Evolutionary conservation across 2,329 filamentous ascomycete species (phyloP).

Genomic region (Neophaeococcomyces mojaviensis): DNA sequence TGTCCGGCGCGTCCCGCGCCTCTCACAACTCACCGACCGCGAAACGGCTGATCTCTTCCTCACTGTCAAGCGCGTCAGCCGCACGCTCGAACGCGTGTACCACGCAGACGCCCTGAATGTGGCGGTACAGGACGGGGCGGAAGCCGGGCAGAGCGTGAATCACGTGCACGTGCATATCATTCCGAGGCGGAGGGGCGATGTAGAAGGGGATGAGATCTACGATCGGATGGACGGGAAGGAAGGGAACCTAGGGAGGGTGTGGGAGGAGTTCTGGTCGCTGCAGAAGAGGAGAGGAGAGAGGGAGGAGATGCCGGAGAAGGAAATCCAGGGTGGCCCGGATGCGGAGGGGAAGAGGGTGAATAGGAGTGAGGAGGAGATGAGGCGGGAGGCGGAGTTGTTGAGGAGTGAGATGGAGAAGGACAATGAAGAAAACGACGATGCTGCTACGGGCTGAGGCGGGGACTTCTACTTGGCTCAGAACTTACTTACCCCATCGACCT

Average conservation of each 20-base stretch:
- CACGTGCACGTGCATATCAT: slow-evolving; percentile 94
- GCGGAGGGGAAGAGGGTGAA: slow-evolving; percentile 64
- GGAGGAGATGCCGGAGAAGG: slow-evolving; percentile 36
- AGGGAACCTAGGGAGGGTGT: slow-evolving; percentile 68
- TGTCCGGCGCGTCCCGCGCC: slow-evolving; percentile 57
- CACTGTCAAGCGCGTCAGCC: slow-evolving; percentile 75
- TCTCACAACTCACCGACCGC: slow-evolving; percentile 62
- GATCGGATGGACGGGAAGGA: slow-evolving; percentile 73
- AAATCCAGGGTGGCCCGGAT: slow-evolving; percentile 51
- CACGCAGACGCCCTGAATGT: slow-evolving; percentile 76
- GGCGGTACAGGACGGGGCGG: slow-evolving; percentile 84
- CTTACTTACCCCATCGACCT: too few relatives aligned
- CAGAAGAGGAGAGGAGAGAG: slow-evolving; percentile 24
- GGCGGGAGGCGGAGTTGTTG: slow-evolving; percentile 64
- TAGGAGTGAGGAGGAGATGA: slow-evolving; percentile 69
- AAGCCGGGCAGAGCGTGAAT: slow-evolving; percentile 86
- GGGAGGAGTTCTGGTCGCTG: slow-evolving; percentile 60
- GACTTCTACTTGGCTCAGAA: too few relatives aligned
- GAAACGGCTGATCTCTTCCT: slow-evolving; percentile 81
- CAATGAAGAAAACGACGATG: slow-evolving; percentile 14
- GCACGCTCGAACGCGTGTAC: slow-evolving; percentile 59
- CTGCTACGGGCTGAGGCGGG: slow-evolving; percentile 3
- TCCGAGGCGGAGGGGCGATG: slow-evolving; percentile 56
- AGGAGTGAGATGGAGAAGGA: slow-evolving; percentile 46
- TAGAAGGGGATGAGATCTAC: slow-evolving; percentile 70